phyloP scores from a whole-genome alignment of 75 land plant genomes.

The Ceratopteris richardii region DNA sequence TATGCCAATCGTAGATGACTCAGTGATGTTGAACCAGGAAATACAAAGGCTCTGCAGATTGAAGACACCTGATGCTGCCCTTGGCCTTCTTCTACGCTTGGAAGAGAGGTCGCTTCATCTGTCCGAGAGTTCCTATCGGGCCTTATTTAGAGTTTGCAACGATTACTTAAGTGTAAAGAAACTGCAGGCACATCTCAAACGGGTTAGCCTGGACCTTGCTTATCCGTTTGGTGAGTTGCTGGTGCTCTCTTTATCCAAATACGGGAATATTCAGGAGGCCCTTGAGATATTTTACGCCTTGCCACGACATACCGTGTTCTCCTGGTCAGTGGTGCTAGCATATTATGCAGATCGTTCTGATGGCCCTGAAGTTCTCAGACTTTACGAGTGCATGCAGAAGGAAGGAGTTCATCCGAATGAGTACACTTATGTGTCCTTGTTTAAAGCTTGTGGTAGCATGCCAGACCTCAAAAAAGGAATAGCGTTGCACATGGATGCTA shows the following conservation, averaged over 20 bases:
- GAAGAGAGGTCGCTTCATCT: no score
- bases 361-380: slow-evolving; percentile 29
- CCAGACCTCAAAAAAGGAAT: background rate
- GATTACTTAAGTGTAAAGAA: background rate
- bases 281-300: slow-evolving; percentile 32
- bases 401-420: background rate
- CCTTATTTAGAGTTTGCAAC: no score
- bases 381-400: slow-evolving; percentile 36
- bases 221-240: slow-evolving; percentile 40
- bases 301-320: slow-evolving; percentile 42
- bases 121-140: no score
- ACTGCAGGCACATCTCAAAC: background rate
- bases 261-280: slow-evolving; percentile 44
- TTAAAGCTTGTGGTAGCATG: background rate
- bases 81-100: no score
- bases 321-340: slow-evolving; percentile 64
- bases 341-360: slow-evolving; percentile 42
- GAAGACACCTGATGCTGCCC: no score
- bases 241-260: slow-evolving; percentile 52
- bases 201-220: background rate
- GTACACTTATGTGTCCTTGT: background rate
- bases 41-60: no score
- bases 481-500: background rate
- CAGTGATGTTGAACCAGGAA: no score
- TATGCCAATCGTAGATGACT: no score